A percentile compares a stretch with the other conserved stretches of the same genome.
phyloP scores from a whole-genome alignment of 169 alveolate species.

The Plasmodium billcollinsi region DNA sequence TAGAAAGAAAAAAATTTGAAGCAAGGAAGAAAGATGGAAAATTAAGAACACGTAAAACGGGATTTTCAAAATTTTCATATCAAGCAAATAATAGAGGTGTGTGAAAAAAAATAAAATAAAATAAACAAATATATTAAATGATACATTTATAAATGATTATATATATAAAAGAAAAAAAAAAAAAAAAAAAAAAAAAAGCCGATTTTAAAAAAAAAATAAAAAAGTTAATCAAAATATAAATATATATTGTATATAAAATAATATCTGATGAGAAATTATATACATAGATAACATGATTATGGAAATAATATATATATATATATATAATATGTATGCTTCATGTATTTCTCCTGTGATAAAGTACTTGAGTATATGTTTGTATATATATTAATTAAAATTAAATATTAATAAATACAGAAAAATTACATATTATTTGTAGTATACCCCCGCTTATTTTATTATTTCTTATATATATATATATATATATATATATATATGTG shows the following conservation, averaged over 20 bases:
- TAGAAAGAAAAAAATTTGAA: constrained; percentile 31
- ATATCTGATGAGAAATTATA: neutral
- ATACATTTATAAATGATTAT: neutral
- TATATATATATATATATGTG: no score
- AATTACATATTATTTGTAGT: no score
- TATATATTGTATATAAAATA: no score
- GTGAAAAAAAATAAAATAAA: constrained; percentile 66
- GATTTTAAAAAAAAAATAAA: neutral
- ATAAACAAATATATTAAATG: neutral
- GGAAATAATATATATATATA: neutral
- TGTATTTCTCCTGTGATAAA: no score
- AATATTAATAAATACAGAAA: no score
- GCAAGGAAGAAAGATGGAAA: constrained; percentile 62
- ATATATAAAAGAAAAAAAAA: neutral
- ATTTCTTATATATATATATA: no score
- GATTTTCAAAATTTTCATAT: constrained; percentile 62
- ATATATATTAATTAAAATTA: no score
- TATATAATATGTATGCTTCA: neutral
- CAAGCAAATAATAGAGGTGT: constrained; percentile 75
- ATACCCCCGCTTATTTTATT: no score
- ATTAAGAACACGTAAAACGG: constrained; percentile 44
- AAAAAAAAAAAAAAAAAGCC: constrained; percentile 1
- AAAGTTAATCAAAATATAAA: neutral
- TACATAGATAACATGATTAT: neutral
- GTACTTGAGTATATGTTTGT: no score